phyloP scores from a whole-genome alignment of 805 yeast species.

The Isabelozyma rhagii region DNA sequence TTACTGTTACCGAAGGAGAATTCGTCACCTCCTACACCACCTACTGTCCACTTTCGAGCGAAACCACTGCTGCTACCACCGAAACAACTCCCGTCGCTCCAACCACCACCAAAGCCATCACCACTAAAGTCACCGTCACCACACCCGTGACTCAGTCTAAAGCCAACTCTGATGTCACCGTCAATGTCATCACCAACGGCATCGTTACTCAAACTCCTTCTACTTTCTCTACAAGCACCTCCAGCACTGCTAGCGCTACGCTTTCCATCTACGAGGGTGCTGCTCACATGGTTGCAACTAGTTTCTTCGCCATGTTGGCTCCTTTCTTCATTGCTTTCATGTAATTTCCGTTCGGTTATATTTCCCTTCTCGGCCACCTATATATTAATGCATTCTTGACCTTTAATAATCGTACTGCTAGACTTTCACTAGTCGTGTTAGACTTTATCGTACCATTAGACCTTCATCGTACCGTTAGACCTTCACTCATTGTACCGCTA shows the following conservation, averaged over 20 bases:
- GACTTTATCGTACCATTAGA: too few species aligned
- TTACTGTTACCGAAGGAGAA: conserved; percentile 11
- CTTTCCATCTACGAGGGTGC: conserved; percentile 25
- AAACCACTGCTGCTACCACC: conserved; percentile 2
- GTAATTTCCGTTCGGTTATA: background rate
- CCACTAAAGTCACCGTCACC: background rate
- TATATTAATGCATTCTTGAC: too few species aligned
- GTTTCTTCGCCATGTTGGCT: background rate
- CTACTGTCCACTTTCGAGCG: conserved; percentile 11
- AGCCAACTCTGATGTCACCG: conserved; percentile 9
- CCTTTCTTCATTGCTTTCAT: background rate
- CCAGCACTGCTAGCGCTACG: conserved; percentile 8
- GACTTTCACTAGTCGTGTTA: too few species aligned
- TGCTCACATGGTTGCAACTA: conserved; percentile 9
- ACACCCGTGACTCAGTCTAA: background rate
- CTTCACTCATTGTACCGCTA: too few species aligned
- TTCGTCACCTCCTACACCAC: conserved; percentile 18
- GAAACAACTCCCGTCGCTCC: conserved; percentile 2
- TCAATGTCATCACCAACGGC: conserved; percentile 42
- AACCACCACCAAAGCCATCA: background rate
- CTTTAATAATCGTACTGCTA: too few species aligned
- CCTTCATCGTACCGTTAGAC: too few species aligned
- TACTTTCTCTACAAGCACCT: conserved; percentile 7
- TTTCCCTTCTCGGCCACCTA: background rate
- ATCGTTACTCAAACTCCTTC: conserved; percentile 32